Base-by-base conservation (phyloP, 2,329 filamentous ascomycete species). In the Clonostachys chloroleuca region DNA sequence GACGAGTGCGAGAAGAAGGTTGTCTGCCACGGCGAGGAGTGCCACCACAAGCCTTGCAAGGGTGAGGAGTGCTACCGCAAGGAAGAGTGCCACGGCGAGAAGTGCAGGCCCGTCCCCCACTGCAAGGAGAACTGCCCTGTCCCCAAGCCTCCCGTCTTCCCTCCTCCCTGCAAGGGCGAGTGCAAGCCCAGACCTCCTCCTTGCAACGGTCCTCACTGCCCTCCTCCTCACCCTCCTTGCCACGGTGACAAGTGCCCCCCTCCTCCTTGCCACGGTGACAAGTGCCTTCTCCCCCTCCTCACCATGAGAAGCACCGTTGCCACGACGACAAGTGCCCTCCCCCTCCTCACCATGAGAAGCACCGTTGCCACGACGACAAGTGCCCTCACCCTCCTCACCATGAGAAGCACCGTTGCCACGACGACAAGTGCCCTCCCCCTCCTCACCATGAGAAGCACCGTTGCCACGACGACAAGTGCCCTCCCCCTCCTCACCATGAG, bases 21-120 rank as follows among this genome's bases (percentile, higher is more conserved):
- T 49, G 54, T 64, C 54, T 68, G 65, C 62, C 3, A 54, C 4
- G 56, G 55, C 30, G 46, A 59, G 10, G 50, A 62, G 20, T 66
- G 58, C 57, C 52, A 55, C 51, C 56, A 61, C 49, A 58, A 60
- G 49, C 47, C 49, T 17, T 67, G 63, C 55, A 43, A 51, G 6
- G 56, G 58, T 50, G 50, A 54, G 16, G 50, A 61, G 34, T 68
- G 66, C 63, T 48, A 57, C 55, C 44, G 52, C 33, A 57, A 59
- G 52, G 44, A 61, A 10, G 51, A 53, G 42, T 63, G 63, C 60
- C 45, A 56, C 35, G 47, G 51, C 12, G 47, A 57, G 3, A 44
- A 54, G 40, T 67, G 62, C 56, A 41, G 46, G n/a, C 47, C 54
- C 3, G 52, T 54, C 6, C 47, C 51, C 37, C 49, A 47, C 42